Conservation (phyloP, 1,139 yeast species). For the Candida sanyaensis region DNA sequence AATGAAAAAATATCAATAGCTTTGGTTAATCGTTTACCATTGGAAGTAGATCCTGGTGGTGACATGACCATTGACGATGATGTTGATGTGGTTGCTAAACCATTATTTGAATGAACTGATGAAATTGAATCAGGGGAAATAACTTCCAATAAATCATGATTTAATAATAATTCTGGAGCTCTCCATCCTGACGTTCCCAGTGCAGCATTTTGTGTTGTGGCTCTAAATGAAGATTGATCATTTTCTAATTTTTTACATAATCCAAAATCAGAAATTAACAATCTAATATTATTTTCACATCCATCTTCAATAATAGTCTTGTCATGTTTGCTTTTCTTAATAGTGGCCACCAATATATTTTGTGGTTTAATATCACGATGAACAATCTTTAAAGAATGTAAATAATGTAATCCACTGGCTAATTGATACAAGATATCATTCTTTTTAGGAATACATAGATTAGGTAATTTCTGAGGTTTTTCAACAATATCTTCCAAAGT, state of each 20-base stretch:
- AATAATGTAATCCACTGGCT: slow-evolving; percentile 80
- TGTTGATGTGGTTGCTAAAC: too few relatives aligned
- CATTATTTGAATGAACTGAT: slow-evolving; percentile 25
- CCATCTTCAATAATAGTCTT: slow-evolving; percentile 3
- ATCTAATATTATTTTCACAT: slow-evolving; percentile 40
- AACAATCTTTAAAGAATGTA: slow-evolving; percentile 89
- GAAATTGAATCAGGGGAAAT: slow-evolving; percentile 45
- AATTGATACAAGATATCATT: slow-evolving; percentile 71
- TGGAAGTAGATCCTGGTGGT: slow-evolving; percentile 8
- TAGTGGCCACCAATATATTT: slow-evolving; percentile 82
- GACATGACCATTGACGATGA: slow-evolving; percentile 4
- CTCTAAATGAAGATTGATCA: slow-evolving; percentile 91
- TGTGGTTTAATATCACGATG: slow-evolving; percentile 97
- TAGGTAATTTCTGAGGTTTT: slow-evolving; percentile 40
- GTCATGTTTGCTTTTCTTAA: slow-evolving; percentile 24
- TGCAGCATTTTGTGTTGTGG: slow-evolving; percentile 90
- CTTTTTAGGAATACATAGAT: slow-evolving; percentile 21
- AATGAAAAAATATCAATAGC: slow-evolving; percentile 92
- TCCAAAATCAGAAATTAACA: slow-evolving; percentile 93
- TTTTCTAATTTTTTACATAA: slow-evolving; percentile 87
- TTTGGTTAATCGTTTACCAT: slow-evolving; percentile 69
- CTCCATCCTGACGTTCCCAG: slow-evolving; percentile 97
- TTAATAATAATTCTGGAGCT: slow-evolving; percentile 83
- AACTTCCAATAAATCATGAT: slow-evolving; percentile 38
- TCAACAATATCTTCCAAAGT: slow-evolving; percentile 86